Evolutionary conservation across 306 rosid genomes (phyloP).

Genomic region (Dryas drummondii): DNA sequence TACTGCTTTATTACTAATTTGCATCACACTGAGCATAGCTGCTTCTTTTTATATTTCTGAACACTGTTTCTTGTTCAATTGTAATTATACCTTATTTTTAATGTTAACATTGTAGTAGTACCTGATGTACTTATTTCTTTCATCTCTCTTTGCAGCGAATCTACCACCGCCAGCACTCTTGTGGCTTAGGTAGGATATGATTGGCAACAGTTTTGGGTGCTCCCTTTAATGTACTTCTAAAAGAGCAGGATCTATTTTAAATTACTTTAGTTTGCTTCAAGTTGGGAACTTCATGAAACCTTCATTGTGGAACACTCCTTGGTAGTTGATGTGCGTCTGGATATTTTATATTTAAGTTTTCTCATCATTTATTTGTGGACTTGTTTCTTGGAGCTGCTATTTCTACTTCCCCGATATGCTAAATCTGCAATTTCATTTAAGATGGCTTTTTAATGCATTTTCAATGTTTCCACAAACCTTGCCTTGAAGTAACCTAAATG

Average conservation of each 20-base stretch:
- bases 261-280: constrained; percentile 15
- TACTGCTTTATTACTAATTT: not conserved
- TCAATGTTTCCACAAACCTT: no score
- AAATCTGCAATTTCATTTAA: no score
- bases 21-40: not conserved
- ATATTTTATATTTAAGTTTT: not conserved
- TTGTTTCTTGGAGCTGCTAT: no score
- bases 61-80: not conserved
- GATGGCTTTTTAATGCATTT: no score
- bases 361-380: not conserved
- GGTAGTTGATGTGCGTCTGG: not conserved
- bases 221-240: constrained; percentile 17
- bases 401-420: no score
- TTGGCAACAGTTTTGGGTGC: constrained; percentile 24
- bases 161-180: constrained; percentile 68
- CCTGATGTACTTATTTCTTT: not conserved
- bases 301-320: not conserved
- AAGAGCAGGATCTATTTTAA: constrained; percentile 19
- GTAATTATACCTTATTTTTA: no score
- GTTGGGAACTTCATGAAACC: not conserved
- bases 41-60: not conserved
- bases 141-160: constrained; percentile 42
- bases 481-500: no score
- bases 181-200: constrained; percentile 49
- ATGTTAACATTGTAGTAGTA: not conserved